Evolutionary conservation across 208 protist species (phyloP), one percentile per base, ranked within the genome.

Genomic region (Plasmodiophora brassicae): DNA sequence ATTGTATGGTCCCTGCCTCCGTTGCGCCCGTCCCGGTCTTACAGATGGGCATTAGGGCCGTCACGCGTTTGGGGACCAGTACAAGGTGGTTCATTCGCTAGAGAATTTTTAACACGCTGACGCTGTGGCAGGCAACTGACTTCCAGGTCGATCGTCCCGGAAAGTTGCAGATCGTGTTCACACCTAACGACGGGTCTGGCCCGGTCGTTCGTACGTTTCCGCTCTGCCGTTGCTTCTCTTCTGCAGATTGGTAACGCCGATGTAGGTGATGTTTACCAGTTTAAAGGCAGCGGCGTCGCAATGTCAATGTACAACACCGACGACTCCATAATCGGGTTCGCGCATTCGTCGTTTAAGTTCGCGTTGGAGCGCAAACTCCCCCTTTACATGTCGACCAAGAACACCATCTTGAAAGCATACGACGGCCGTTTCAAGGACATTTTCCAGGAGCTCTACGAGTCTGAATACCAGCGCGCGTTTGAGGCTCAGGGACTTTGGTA

Each of bases 361-460:
- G 96, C 97, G 39, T 87, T 98, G 0, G 85, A 94, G 86, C 96
- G 95, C 50, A 91, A 94, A 43, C 95, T 91, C 88, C 50, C 50
- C 28, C 44, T 53, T 14, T 86, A 86, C 28, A n/a, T 86, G 35
- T 54, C 35, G 28, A 98, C 96, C 5, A 98, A 98, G 94, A 98
- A 98, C 92, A 99, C 97, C 14, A 98, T 99, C 89, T 93, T 99
- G 39, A 99, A 99, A 92, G 91, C 93, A 89, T 99, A 99, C 90
- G 97, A 99, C 89, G 97, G 97, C 71, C 93, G 96, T 85, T 99
- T 98, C 93, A 95, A 98, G 88, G 93, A 97, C 78, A 96, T 96
- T 87, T 98, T 98, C 92, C 92, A 97, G 91, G 87, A 93, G 41
- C 91, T 98, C 83, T 98, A 98, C 92, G 94, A 98, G 85, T 83